Evolutionary conservation across 225 moss, liverwort and hornwort species (phyloP), one percentile per base, ranked within the genome.

Genomic region (Lunularia cruciata): DNA sequence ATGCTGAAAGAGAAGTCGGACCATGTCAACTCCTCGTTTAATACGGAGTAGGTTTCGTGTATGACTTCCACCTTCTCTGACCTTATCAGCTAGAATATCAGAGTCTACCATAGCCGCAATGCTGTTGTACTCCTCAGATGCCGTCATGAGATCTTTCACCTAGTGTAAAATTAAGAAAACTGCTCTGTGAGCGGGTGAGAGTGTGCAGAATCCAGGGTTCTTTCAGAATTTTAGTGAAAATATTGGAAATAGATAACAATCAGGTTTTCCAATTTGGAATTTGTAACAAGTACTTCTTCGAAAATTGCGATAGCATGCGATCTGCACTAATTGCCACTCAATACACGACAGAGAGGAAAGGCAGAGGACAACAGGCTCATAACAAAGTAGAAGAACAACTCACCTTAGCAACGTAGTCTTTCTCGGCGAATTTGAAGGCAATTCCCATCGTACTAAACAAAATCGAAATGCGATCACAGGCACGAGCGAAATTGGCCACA

Each of bases 401-500:
- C 47, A 90, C 92, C 80, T 91, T 93, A 60, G 89, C 69, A 19
- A 93, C 89, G 57, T 93, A 98, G 72, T 98, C 98, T 73, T 89
- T 93, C 77, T 98, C 93, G 8, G 91, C 93, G 19, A 98, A 98
- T 69, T 93, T 98, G 82, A 93, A 98, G 31, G 93, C 91, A 18
- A 93, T 47, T 40, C 98, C 98, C 39, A 98, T 73, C 69, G 80
- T 83, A 32, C 87, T 77, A 59, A 98, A 93, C 43, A 98, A 87
- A 39, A 87, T 74, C 4, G 89, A 98, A 60, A 98, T 78, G 57
- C 76, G 84, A 36, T 89, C 91, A 79, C 93, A 98, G 5, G 85
- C 86, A 1, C 80, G 78, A 2, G 91, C 79, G 56, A 98, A 98
- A 15, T 48, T 73, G 47, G 69, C 65, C 28, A 98, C 53, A 26